Percentiles rank a stretch among this genome's conserved stretches.
phyloP scores from a whole-genome alignment of 768 basidiomycete species.

The Ephemerocybe angulata region DNA sequence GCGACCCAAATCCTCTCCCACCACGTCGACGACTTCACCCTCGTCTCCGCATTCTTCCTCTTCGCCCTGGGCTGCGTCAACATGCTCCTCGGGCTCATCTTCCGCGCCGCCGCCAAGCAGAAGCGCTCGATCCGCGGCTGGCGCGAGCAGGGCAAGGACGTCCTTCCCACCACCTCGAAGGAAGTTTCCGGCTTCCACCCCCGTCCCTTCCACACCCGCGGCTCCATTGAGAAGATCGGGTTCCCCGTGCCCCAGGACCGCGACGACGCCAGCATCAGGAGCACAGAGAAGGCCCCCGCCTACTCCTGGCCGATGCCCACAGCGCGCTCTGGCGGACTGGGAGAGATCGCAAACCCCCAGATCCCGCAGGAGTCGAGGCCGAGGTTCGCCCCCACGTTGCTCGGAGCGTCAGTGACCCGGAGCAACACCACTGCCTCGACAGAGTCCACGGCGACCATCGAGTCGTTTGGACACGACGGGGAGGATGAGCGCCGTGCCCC shows the following conservation, averaged over 20 bases:
- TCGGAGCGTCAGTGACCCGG: neutral
- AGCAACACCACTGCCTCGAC: conserved; percentile 11
- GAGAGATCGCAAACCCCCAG: too few relatives aligned
- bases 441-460: too few relatives aligned
- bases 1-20: conserved; percentile 72
- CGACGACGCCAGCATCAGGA: conserved; percentile 10
- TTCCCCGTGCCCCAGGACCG: conserved; percentile 7
- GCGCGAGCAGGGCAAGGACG: conserved; percentile 50
- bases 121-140: conserved; percentile 65
- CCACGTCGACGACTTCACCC: conserved; percentile 82
- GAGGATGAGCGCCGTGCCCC: too few relatives aligned
- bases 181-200: neutral
- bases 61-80: conserved; percentile 91
- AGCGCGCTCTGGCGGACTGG: too few relatives aligned
- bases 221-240: conserved; percentile 12
- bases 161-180: conserved; percentile 51
- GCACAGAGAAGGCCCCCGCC: conserved; percentile 39
- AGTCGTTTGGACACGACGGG: too few relatives aligned
- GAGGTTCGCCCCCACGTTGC: conserved; percentile 19
- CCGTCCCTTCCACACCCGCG: neutral
- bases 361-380: too few relatives aligned
- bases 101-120: conserved; percentile 56
- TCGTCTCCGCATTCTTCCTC: conserved; percentile 88
- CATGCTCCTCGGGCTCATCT: conserved; percentile 72
- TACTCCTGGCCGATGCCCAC: too few relatives aligned